A percentile compares a stretch with the other conserved stretches of the same genome.
These are phyloP conservation scores for Venturia carpophila DNA, from an alignment of 2,329 filamentous ascomycete species.

Conservation along the genomic window DNA sequence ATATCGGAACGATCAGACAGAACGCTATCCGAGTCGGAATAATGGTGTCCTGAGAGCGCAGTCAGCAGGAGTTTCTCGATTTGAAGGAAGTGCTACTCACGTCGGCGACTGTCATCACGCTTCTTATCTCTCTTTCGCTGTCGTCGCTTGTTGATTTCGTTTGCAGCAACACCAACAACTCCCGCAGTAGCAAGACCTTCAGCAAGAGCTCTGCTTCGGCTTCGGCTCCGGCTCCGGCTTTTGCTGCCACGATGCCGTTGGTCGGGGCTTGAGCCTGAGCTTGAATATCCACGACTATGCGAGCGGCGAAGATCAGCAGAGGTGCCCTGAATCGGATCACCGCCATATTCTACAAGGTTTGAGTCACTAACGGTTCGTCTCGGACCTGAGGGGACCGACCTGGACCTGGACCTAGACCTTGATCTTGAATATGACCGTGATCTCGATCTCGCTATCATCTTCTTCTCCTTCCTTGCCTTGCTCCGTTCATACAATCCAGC, in stretches of 20 bases:
- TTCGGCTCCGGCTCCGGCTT: conserved; percentile 43
- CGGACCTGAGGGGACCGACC: conserved; percentile 38
- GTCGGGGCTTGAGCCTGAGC: conserved; percentile 18
- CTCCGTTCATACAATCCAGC: conserved; percentile 56
- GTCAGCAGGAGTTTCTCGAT: conserved; percentile 13
- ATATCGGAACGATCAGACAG: conserved; percentile 23
- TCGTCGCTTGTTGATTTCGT: conserved; percentile 49
- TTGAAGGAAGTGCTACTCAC: conserved; percentile 8
- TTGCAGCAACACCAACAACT: conserved; percentile 49
- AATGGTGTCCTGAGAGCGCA: conserved; percentile 21
- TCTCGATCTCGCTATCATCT: conserved; percentile 25
- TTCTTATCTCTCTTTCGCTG: conserved; percentile 49
- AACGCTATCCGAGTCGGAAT: conserved; percentile 31
- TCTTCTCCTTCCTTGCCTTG: conserved; percentile 48
- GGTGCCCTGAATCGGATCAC: conserved; percentile 53
- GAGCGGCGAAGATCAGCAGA: conserved; percentile 33
- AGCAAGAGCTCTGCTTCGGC: conserved; percentile 45
- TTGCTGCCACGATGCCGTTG: conserved; percentile 28
- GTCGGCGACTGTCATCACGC: conserved; percentile 43
- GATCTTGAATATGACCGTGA: conserved; percentile 37
- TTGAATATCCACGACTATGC: conserved; percentile 13
- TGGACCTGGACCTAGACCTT: conserved; percentile 37
- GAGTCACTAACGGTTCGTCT: conserved; percentile 40
- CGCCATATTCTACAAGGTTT: conserved; percentile 56
- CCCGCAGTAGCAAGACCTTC: conserved; percentile 51